Conservation (phyloP, 2,329 filamentous ascomycete genomes). For the Knoxdaviesia proteae region DNA sequence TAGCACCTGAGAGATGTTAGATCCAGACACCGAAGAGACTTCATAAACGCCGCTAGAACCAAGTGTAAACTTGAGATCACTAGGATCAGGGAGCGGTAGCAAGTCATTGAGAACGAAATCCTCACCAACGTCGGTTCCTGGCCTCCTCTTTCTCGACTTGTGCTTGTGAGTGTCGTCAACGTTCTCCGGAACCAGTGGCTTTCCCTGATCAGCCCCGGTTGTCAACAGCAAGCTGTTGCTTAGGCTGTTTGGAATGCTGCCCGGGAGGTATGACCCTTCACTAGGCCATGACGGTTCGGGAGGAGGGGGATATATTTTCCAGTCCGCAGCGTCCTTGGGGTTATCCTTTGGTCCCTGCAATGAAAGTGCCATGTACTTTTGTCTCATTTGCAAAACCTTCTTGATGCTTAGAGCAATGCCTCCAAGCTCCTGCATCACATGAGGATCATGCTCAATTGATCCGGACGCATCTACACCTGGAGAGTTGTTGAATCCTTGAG, state of each 20-base stretch:
- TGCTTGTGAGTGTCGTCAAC: slow-evolving; percentile 8
- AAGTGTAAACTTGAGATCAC: slow-evolving; percentile 54
- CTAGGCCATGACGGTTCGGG: slow-evolving; percentile 69
- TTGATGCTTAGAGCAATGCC: slow-evolving; percentile 82
- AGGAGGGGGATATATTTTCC: slow-evolving; percentile 79
- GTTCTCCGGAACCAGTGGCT: slow-evolving; percentile 9
- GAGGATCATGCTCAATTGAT: slow-evolving; percentile 51
- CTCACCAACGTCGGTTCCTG: slow-evolving; percentile 74
- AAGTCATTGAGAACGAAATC: slow-evolving; percentile 73
- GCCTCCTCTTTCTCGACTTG: slow-evolving; percentile 42
- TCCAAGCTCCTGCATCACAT: slow-evolving; percentile 65
- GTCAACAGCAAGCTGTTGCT: slow-evolving; percentile 22
- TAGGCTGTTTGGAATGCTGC: slow-evolving; percentile 20
- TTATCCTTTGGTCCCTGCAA: slow-evolving; percentile 68
- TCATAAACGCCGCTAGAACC: slow-evolving; percentile 82
- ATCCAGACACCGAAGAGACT: slow-evolving; percentile 44
- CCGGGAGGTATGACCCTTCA: neutral
- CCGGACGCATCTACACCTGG: slow-evolving; percentile 10
- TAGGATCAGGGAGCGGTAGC: slow-evolving; percentile 48
- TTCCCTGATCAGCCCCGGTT: neutral
- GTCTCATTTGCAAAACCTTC: slow-evolving; percentile 66
- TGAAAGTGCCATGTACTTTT: slow-evolving; percentile 75
- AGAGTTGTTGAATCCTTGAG: slow-evolving; percentile 1
- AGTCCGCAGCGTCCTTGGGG: slow-evolving; percentile 63
- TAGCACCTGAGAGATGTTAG: slow-evolving; percentile 57